Percentiles rank a stretch among this genome's conserved stretches.
Evolutionary conservation across 768 basidiomycete genomes (phyloP).

Genomic region (Mycena amicta): DNA sequence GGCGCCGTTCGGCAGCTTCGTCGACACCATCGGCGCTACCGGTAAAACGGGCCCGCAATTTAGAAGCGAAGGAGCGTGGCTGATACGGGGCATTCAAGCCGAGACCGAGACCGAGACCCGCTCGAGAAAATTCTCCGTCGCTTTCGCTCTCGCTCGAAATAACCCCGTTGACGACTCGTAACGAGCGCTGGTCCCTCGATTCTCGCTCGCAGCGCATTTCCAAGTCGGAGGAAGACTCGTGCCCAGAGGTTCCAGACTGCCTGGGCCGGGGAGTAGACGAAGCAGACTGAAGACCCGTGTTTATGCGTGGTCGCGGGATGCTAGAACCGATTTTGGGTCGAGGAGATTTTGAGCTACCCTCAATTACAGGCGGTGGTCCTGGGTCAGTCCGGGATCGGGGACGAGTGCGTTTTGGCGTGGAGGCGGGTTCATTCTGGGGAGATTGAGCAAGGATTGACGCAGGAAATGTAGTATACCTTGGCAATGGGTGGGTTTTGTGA

Average conservation of each 20-base stretch:
- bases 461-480: background rate
- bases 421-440: slow-evolving; percentile 4
- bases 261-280: slow-evolving; percentile 23
- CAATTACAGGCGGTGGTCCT: slow-evolving; percentile 20
- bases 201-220: slow-evolving; percentile 23
- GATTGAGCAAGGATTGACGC: slow-evolving; percentile 19
- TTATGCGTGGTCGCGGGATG: slow-evolving; percentile 38
- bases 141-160: slow-evolving; percentile 16
- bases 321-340: slow-evolving; percentile 23
- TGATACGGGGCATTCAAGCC: slow-evolving; percentile 34
- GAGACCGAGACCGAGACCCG: slow-evolving; percentile 9
- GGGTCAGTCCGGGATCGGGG: slow-evolving; percentile 42
- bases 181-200: slow-evolving; percentile 13
- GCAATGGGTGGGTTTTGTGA: background rate
- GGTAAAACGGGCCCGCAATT: slow-evolving; percentile 9
- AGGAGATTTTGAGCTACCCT: background rate
- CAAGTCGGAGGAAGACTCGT: slow-evolving; percentile 49
- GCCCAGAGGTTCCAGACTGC: slow-evolving; percentile 6
- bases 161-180: slow-evolving; percentile 20
- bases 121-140: slow-evolving; percentile 5
- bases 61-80: slow-evolving; percentile 26
- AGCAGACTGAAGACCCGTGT: slow-evolving; percentile 26
- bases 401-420: slow-evolving; percentile 17
- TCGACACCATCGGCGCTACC: background rate
- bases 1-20: slow-evolving; percentile 23